Percentiles rank a stretch among this genome's conserved stretches.
Evolutionary conservation across 495 filamentous ascomycete genomes (phyloP).

Genomic region (Hypoxylon intermedium): DNA sequence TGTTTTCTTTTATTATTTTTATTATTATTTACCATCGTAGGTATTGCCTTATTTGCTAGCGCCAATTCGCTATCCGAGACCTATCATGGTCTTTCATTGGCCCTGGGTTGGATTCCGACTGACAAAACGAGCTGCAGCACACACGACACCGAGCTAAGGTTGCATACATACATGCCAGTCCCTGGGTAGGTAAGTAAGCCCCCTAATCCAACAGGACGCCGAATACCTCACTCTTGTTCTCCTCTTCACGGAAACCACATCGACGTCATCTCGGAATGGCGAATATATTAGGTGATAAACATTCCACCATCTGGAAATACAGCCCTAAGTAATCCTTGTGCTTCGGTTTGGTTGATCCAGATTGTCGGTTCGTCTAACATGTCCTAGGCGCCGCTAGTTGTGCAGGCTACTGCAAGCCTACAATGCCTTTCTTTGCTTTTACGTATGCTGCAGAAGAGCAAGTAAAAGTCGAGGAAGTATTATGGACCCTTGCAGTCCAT

Average conservation of each 20-base stretch:
- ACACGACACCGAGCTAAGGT: conserved; percentile 14
- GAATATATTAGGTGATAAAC: background rate
- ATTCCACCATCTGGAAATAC: background rate
- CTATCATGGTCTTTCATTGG: conserved; percentile 23
- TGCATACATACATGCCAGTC: conserved; percentile 16
- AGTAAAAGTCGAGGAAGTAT: too few relatives aligned
- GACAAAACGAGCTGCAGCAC: conserved; percentile 34
- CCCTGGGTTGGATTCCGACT: conserved; percentile 3
- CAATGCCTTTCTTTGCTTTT: conserved; percentile 25
- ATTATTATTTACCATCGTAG: background rate
- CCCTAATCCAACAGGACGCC: too few relatives aligned
- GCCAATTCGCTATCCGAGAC: conserved; percentile 37
- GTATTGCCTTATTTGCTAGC: conserved; percentile 26
- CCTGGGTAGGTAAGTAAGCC: too few relatives aligned
- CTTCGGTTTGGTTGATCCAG: conserved; percentile 21
- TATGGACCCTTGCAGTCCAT: background rate
- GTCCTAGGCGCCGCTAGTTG: conserved; percentile 17
- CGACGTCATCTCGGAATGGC: background rate
- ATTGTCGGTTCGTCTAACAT: conserved; percentile 33
- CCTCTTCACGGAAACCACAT: background rate
- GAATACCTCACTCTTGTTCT: background rate
- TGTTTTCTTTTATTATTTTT: conserved; percentile 24
- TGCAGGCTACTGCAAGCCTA: conserved; percentile 20
- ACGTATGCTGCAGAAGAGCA: conserved; percentile 11
- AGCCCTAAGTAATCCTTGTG: conserved; percentile 28